Conservation (phyloP, 2,329 filamentous ascomycete species). For the Emergomyces orientalis region DNA sequence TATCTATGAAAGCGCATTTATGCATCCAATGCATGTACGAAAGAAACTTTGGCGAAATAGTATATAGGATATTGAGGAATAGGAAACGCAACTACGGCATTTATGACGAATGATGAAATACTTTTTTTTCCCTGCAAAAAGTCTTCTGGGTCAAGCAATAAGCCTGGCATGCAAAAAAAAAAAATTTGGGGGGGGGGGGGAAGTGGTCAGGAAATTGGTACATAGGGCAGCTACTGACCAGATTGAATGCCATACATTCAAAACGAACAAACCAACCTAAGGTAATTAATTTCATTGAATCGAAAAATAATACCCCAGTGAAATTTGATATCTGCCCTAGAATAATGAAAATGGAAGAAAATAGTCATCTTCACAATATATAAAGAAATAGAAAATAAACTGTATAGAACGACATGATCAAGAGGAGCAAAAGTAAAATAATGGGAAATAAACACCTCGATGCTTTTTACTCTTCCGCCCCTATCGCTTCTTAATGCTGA, state of each 20-base stretch:
- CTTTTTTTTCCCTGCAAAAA: neutral
- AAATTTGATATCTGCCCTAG: neutral
- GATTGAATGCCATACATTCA: too few relatives aligned
- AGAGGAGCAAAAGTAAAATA: constrained; percentile 3
- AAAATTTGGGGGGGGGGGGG: too few relatives aligned
- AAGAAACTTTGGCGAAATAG: neutral
- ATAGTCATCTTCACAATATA: neutral
- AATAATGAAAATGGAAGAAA: neutral
- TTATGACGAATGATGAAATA: too few relatives aligned
- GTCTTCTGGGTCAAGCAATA: neutral
- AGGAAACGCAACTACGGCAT: too few relatives aligned
- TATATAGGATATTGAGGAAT: neutral
- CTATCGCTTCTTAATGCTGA: constrained; percentile 61
- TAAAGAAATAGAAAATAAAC: neutral
- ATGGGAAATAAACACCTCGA: neutral
- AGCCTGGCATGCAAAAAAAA: too few relatives aligned
- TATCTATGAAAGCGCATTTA: neutral
- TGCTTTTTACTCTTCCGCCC: neutral
- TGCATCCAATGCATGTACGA: neutral
- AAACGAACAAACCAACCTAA: too few relatives aligned
- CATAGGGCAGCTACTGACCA: too few relatives aligned
- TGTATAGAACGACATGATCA: neutral
- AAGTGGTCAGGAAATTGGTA: too few relatives aligned
- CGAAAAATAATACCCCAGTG: neutral
- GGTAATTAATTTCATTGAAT: too few relatives aligned